Evolutionary conservation across 1,284 basidiomycete genomes (phyloP), one percentile per base, ranked within the genome.

Genomic region (Inonotus obliquus): DNA sequence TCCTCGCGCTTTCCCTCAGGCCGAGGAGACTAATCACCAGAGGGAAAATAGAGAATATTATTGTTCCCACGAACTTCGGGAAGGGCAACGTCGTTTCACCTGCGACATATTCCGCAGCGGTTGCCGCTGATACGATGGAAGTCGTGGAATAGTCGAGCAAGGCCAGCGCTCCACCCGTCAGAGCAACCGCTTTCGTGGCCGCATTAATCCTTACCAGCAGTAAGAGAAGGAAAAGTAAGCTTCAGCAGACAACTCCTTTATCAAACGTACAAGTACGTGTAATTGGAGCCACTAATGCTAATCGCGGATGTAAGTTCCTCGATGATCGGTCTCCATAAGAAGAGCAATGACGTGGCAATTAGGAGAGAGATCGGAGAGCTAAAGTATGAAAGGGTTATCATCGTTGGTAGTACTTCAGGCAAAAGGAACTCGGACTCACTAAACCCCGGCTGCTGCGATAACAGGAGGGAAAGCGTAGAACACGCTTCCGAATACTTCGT

Each of bases 401-500:
- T n/a, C 17, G 17, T 2, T 2, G n/a, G 41, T 10, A 44, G 7
- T 14, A n/a, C 41, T 9, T 53, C 48, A 53, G 21, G 57, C 21
- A 45, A 49, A n/a, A 19, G 49, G 54, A 1, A 44, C 25, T n/a
- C 27, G 38, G 35, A 56, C 81, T 60, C 65, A 84, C 83, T 82
- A 87, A 39, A 85, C 75, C 39, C 83, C 79, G 6, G 81, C 78
- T 14, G 81, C 80, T 0, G 77, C 79, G 19, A 86, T 79, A 1
- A 89, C 82, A 0, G 81, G 81, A 13, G 88, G 88, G 41, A 90
- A 74, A 0, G 86, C 81, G 66, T 90, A 90, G 65, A 89, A 89
- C 1, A 89, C 82, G 57, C 85, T 81, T 29, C 88, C 87, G 14
- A 87, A 75, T 2, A 90, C 78, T 7, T 81, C 87, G 65, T 87